Percentiles rank a stretch among this genome's conserved stretches.
Conservation (phyloP, 2,329 filamentous ascomycete genomes). For the Ophidiomyces ophidiicola region DNA sequence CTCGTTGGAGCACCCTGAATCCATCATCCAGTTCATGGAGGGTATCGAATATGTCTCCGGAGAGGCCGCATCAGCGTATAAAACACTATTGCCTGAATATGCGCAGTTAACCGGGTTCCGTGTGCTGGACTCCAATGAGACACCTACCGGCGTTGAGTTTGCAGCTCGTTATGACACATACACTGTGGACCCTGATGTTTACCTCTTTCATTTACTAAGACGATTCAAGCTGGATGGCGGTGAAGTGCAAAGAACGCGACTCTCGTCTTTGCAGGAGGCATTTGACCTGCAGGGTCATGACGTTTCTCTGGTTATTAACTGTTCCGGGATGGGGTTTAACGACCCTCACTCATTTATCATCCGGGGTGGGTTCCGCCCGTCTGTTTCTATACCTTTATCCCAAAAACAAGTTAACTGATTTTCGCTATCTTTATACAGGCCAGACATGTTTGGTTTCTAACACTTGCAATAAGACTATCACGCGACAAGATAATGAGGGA, state of each 20-base stretch:
- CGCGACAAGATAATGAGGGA: constrained; percentile 51
- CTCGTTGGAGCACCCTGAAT: constrained; percentile 24
- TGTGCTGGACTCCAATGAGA: constrained; percentile 20
- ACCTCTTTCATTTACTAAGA: constrained; percentile 32
- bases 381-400: not conserved
- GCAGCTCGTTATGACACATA: constrained; percentile 33
- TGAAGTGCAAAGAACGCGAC: constrained; percentile 15
- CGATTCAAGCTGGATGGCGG: constrained; percentile 32
- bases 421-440: constrained; percentile 18
- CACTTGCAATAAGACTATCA: constrained; percentile 38
- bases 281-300: constrained; percentile 25
- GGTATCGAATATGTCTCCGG: constrained; percentile 32
- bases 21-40: constrained; percentile 28
- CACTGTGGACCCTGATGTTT: constrained; percentile 35
- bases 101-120: constrained; percentile 28
- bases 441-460: constrained; percentile 40
- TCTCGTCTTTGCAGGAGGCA: constrained; percentile 24
- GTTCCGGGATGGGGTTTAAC: constrained; percentile 33
- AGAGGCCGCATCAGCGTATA: constrained; percentile 16
- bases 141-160: constrained; percentile 29
- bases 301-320: constrained; percentile 34
- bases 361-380: constrained; percentile 22
- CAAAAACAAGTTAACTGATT: no score
- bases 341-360: constrained; percentile 36
- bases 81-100: constrained; percentile 29